Evolutionary conservation across 495 filamentous ascomycete genomes (phyloP), one percentile per base, ranked within the genome.

Genomic region (Penicillium waksmanii): DNA sequence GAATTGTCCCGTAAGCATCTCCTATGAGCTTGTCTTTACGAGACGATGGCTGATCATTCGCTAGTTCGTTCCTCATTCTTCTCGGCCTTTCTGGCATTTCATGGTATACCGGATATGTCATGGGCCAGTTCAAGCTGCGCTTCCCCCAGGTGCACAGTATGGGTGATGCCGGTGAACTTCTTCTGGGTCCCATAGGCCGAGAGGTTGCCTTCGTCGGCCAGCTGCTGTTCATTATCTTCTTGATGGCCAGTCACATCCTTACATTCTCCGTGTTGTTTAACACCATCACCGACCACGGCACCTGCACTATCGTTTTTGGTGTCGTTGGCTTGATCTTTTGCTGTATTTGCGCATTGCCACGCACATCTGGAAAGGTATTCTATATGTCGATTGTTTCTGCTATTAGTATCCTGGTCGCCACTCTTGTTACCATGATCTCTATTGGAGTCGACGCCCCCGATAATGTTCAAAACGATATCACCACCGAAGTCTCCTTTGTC

Each of bases 201-300:
- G 83, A 87, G 56, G 56, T 93, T n/a, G 77, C 87, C 58, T 84
- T 84, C 6, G 69, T 73, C 43, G 86, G 83, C 61, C 87, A 89
- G 63, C 72, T 84, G 15, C 60, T 90, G 44, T 86, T 91, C 69
- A 80, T 91, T 35, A 70, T 89, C 40, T 91, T 93, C 74, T 84
- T 89, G 57, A 87, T 89, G 75, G 89, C 82, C 21, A 88, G 86
- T 15, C 90, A 93, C 64, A 80, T 91, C 0, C 81, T 87, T 60
- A 87, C 92, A 62, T 74, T 90, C 46, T 73, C 76, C 33, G 88
- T 91, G 33, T 86, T 92, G 57, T 79, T 87, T 58, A 82, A 92
- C 55, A 85, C 80, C 15, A 69, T 93, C 34, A 86, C 87, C 3
- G 68, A 85, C 5, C 82, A 91, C 65, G 84, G 77, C 3, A 74